phyloP scores from a whole-genome alignment of 257 asterid species.

The Scutellaria minor region DNA sequence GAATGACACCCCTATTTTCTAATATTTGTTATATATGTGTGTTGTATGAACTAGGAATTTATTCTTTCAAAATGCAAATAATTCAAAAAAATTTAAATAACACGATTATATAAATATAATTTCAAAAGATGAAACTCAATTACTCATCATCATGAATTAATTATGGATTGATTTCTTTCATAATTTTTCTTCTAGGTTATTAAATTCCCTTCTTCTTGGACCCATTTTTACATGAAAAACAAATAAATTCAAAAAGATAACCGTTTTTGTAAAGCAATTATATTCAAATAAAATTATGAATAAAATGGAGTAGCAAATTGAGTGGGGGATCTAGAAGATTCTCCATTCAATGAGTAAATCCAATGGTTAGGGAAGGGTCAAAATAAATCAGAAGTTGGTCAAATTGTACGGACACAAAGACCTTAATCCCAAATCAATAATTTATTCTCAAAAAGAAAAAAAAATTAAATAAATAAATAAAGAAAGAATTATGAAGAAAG shows the following conservation, averaged over 20 bases:
- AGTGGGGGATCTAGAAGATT: conserved; percentile 37
- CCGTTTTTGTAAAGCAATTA: not conserved
- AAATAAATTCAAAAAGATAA: not conserved
- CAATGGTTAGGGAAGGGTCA: conserved; percentile 43
- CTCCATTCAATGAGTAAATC: conserved; percentile 39
- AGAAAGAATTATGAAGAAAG: not conserved
- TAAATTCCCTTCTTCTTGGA: too few species aligned
- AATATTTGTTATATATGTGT: too few species aligned
- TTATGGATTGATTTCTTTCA: too few species aligned
- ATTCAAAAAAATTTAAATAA: too few species aligned
- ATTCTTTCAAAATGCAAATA: too few species aligned
- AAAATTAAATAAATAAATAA: not conserved
- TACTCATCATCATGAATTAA: too few species aligned
- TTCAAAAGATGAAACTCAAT: too few species aligned
- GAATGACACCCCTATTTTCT: too few species aligned
- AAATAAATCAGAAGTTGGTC: conserved; percentile 36
- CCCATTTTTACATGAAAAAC: too few species aligned
- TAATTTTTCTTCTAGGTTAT: too few species aligned
- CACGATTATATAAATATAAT: too few species aligned
- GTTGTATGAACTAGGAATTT: too few species aligned
- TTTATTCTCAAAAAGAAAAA: not conserved
- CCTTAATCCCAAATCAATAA: conserved; percentile 29
- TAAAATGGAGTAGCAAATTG: not conserved
- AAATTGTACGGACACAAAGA: conserved; percentile 47
- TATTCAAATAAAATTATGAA: not conserved